A percentile compares a stretch with the other conserved stretches of the same genome.
These are phyloP conservation scores for Pyronema domesticum DNA, from an alignment of 495 filamentous ascomycete genomes.

Conservation along the genomic window DNA sequence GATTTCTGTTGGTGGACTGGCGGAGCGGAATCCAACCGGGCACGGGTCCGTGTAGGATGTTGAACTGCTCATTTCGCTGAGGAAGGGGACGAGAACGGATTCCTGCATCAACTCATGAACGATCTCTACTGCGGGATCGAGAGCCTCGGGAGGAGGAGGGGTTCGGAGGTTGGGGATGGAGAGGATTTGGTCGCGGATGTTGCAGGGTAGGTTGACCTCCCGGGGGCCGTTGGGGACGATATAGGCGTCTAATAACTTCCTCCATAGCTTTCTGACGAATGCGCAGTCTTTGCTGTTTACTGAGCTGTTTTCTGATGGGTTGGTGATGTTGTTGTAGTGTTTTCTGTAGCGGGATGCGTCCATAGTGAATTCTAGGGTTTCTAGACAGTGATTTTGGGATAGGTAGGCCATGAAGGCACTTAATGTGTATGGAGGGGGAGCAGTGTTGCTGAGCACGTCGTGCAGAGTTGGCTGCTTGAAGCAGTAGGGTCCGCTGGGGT, in stretches of 20 bases:
- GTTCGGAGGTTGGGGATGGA: slow-evolving; percentile 38
- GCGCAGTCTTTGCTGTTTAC: slow-evolving; percentile 40
- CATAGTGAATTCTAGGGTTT: slow-evolving; percentile 94
- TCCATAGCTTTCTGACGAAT: slow-evolving; percentile 58
- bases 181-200: slow-evolving; percentile 67
- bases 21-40: too few species aligned
- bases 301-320: slow-evolving; percentile 6
- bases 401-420: slow-evolving; percentile 92
- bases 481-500: slow-evolving; percentile 42
- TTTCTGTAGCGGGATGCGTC: slow-evolving; percentile 80
- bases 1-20: too few species aligned
- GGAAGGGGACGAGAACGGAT: slow-evolving; percentile 69
- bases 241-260: slow-evolving; percentile 51
- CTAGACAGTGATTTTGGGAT: slow-evolving; percentile 92
- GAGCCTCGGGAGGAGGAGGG: slow-evolving; percentile 57
- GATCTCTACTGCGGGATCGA: slow-evolving; percentile 79
- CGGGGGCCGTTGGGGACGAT: slow-evolving; percentile 62
- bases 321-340: slow-evolving; percentile 43
- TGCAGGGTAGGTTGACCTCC: slow-evolving; percentile 81
- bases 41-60: too few species aligned
- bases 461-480: slow-evolving; percentile 62
- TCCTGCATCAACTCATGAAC: slow-evolving; percentile 96
- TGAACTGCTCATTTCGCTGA: slow-evolving; percentile 32
- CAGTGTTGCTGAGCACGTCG: slow-evolving; percentile 73
- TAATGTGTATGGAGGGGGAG: slow-evolving; percentile 80